Percentiles rank a stretch among this genome's conserved stretches.
phyloP scores from a whole-genome alignment of 73 alveolate genomes.

The Chromera velia region DNA sequence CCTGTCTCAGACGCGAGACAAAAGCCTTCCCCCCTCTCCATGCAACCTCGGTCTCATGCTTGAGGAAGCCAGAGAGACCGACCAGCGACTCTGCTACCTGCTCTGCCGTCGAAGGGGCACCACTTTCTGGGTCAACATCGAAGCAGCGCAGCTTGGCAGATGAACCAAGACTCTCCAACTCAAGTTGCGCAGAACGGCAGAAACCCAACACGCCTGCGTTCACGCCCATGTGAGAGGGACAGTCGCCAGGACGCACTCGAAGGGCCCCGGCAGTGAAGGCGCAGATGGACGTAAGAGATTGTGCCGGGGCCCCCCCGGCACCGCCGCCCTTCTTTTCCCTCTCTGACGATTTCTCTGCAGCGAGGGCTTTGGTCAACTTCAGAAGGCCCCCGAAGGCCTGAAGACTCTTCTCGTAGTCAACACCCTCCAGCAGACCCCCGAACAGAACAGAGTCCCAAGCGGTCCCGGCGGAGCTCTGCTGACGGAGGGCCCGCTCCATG shows the following conservation, averaged over 20 bases:
- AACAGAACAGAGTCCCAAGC: too few relatives aligned
- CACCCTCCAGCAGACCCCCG: too few relatives aligned
- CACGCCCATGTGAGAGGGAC: not conserved
- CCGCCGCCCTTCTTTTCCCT: not conserved
- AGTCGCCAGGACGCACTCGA: not conserved
- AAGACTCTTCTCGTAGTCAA: too few relatives aligned
- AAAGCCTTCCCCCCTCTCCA: not conserved
- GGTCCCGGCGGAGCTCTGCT: too few relatives aligned
- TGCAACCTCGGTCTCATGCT: not conserved
- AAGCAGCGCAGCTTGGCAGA: not conserved
- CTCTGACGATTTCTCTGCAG: not conserved
- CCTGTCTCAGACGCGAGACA: not conserved
- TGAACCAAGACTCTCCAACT: not conserved
- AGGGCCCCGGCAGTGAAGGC: not conserved
- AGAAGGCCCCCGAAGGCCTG: not conserved
- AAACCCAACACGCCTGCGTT: conserved; percentile 32
- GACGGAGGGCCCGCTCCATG: too few relatives aligned
- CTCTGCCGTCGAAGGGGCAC: not conserved
- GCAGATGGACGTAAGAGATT: too few relatives aligned
- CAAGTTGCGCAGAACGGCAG: conserved; percentile 23
- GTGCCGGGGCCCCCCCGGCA: not conserved
- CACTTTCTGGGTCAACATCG: not conserved
- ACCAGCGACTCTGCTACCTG: not conserved
- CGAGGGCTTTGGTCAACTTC: not conserved
- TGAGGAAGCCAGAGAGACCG: not conserved